Evolutionary conservation across 2,329 filamentous ascomycete species (phyloP), one percentile per base, ranked within the genome.

Genomic region (Pseudogymnoascus sp.): DNA sequence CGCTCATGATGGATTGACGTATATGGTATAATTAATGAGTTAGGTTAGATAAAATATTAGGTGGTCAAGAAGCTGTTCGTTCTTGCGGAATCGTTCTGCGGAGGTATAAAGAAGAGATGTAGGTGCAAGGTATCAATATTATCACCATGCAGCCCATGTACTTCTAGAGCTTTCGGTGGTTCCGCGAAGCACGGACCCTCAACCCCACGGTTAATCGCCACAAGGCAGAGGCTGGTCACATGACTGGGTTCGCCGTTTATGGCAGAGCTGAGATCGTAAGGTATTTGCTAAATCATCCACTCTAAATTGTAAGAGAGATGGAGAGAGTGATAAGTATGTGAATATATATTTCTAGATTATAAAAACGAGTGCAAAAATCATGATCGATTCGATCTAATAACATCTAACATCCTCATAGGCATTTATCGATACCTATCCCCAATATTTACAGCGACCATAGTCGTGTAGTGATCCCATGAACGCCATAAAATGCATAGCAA

Each of bases 1-100:
- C 85, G 56, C 56, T 60, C 73, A 74, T 74, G 42, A 62, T 63
- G 31, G 7, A 63, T 14, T 63, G 37, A 61, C 21, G 19, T 63
- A 16, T 35, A 21, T 56, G 24, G 19, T 62, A 62, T 62, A 59
- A 50, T 62, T 24, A 35, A 33, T 50, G 26, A 19, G 26, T 59
- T 31, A 26, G 14, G 11, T 40, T 24, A 40, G 37, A 21, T 33
- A 31, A 8, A 29, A 50, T 50, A 50, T 50, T 50, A 50, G 13
- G 14, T 47, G 42, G 42, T 50, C 14, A 62, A 47, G 31, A 61
- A 50, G 31, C 26, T 61, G 42, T 61, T 62, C 61, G 29, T 35
- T 40, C 56, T 14, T 42, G 24, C 14, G 38, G 38, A 62, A 42
- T 47, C 26, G 38, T 47, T 62, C 31, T 50, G 40, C 16, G 24